These are phyloP conservation scores for Lithohypha guttulata DNA, from an alignment of 2,329 filamentous ascomycete genomes.

Conservation along the genomic window DNA sequence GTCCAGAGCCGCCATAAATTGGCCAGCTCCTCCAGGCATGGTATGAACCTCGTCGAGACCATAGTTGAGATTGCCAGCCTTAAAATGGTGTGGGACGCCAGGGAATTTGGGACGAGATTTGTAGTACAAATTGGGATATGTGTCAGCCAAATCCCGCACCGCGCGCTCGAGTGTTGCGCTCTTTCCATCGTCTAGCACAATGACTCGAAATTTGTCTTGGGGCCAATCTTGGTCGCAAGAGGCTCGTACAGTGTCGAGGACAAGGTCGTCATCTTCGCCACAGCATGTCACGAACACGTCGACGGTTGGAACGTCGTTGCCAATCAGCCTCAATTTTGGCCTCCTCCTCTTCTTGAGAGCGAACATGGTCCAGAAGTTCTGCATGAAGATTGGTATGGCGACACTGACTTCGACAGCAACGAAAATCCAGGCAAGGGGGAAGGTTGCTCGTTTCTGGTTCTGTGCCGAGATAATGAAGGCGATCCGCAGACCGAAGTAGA, in stretches of 20 bases:
- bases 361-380: conserved; percentile 49
- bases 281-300: conserved; percentile 49
- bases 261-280: conserved; percentile 44
- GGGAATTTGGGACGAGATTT: conserved; percentile 33
- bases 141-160: conserved; percentile 26
- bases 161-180: conserved; percentile 27
- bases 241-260: conserved; percentile 45
- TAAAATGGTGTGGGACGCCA: conserved; percentile 23
- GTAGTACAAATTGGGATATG: conserved; percentile 33
- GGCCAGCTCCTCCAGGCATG: conserved; percentile 45
- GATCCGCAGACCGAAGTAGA: conserved; percentile 44
- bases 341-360: conserved; percentile 44
- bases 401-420: conserved; percentile 41
- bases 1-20: conserved; percentile 35
- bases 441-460: conserved; percentile 30
- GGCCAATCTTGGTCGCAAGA: conserved; percentile 46
- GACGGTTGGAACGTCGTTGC: conserved; percentile 42
- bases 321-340: conserved; percentile 36
- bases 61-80: conserved; percentile 37
- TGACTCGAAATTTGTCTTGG: conserved; percentile 41
- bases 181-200: conserved; percentile 43
- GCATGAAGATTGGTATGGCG: conserved; percentile 45
- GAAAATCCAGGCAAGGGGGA: conserved; percentile 47
- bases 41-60: conserved; percentile 41
- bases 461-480: conserved; percentile 45